Evolutionary conservation across 192 early-diverging fungal species (phyloP), one percentile per base, ranked within the genome.

Genomic region (Umbelopsis ramanniana): DNA sequence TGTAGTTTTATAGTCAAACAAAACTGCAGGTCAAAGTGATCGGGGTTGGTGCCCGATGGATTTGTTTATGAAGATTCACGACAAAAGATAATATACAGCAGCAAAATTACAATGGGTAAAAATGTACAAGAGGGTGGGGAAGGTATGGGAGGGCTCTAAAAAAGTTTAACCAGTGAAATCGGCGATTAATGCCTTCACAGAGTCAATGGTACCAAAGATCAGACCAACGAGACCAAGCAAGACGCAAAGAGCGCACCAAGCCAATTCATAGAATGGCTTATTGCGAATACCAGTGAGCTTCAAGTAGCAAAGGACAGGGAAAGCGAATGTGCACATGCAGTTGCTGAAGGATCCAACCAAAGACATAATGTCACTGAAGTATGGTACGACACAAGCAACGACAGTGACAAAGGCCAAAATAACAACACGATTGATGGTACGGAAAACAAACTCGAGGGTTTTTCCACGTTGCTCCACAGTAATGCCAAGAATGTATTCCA

Each of bases 231-330:
- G 23, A 55, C 76, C 76, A 15, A 78, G 45, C 12, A 78, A 17
- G n/a, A 78, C 53, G 21, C 60, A 60, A 9, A 78, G 52, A 22
- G 23, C 57, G 33, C 68, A 60, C 40, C 66, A n/a, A 24, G 70
- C 70, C 52, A 88, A 77, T 68, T 88, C 81, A 43, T 77, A 77
- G 21, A 71, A 26, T 1, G 68, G 72, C 52, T 78, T 78, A 29
- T 74, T 74, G 47, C 76, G 76, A 12, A 69, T 24, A 17, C 93
- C 93, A 72, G 88, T 85, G 46, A 96, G 74, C 77, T 89, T 89
- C 38, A 92, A 81, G 70, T 95, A 91, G 81, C 88, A 93, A 14
- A 93, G 40, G 33, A 94, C 84, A 0, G 94, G 94, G 45, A 96
- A 83, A 54, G 95, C 82, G 76, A 96, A 96, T 74, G 94, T 93